Evolutionary conservation across 306 rosid genomes (phyloP), one percentile per base, ranked within the genome.

Genomic region (Pterocarpus santalinus): DNA sequence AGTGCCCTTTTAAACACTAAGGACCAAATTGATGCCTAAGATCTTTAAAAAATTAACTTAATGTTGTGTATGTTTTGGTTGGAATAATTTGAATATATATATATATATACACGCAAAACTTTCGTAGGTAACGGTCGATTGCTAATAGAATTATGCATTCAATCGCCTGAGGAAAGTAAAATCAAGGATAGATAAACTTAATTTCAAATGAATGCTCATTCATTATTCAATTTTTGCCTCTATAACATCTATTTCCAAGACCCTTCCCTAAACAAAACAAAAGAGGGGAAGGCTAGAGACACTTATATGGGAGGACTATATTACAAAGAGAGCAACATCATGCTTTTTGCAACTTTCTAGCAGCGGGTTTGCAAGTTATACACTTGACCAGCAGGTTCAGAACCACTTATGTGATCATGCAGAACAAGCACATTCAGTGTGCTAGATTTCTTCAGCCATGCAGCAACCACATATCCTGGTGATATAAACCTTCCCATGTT

Each of bases 401-500:
- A 70, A 73, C 80, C 57, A 51, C 61, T 81, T 55, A 86, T 82
- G 77, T 79, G 89, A 84, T 95, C 98, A 30, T 87, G 88, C 61
- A 93, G 94, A 78, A 85, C 90, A 66, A 95, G 90, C 84, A 90
- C 65, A 73, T 89, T 82, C 78, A 89, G 79, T 51, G 94, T 86
- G 73, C 88, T 86, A 1, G 97, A 82, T 53, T 90, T 89, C 84
- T 76, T 90, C 79, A 93, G 72, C 97, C 99, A 95, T 38, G 91
- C 85, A 57, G 98, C 88, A 30, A 90, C 86, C 69, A 87, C 72
- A 30, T 92, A 72, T 22, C 99, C 96, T 12, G 92, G 69, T 3
- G 97, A 89, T 55, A 79, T 81, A 70, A 89, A 89, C 84, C 99
- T 91, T 68, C 99, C 98, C 38, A 91, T 35, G 51, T 95, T 95